Evolutionary conservation across 2,329 filamentous ascomycete genomes (phyloP).

Genomic region (Stachybotrys elegans): DNA sequence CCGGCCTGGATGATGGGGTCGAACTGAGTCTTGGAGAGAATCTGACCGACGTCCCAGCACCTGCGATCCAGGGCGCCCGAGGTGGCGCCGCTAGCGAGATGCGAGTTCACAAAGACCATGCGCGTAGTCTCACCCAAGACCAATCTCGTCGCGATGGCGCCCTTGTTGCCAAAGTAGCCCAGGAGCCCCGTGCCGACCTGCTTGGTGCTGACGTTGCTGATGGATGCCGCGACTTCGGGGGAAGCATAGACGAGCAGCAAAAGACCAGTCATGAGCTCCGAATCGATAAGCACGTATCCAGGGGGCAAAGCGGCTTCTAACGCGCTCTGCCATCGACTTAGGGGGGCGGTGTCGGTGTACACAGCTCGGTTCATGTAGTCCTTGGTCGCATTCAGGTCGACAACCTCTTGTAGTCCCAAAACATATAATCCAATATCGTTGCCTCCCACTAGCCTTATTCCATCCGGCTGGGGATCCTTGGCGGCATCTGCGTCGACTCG

Average conservation of each 20-base stretch:
- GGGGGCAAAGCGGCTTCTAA: conserved; percentile 68
- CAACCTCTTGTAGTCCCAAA: conserved; percentile 85
- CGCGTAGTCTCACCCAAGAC: conserved; percentile 86
- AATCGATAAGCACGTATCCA: conserved; percentile 71
- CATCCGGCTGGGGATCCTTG: conserved; percentile 25
- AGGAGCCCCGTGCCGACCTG: conserved; percentile 84
- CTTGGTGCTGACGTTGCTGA: conserved; percentile 77
- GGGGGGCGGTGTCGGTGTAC: conserved; percentile 67
- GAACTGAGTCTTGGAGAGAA: conserved; percentile 72
- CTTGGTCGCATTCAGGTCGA: conserved; percentile 74
- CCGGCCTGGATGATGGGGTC: conserved; percentile 64
- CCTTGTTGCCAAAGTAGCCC: conserved; percentile 96
- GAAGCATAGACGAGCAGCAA: conserved; percentile 83
- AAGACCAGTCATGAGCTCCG: conserved; percentile 83
- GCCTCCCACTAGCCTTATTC: conserved; percentile 45
- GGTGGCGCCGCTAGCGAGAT: conserved; percentile 83
- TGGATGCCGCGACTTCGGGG: conserved; percentile 64
- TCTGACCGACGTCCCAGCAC: conserved; percentile 84
- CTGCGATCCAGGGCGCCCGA: conserved; percentile 72
- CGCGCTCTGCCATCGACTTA: conserved; percentile 75
- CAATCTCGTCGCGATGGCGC: conserved; percentile 75
- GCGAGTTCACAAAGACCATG: conserved; percentile 85
- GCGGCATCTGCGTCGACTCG: conserved; percentile 26
- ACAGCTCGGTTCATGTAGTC: conserved; percentile 65
- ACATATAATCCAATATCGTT: conserved; percentile 84